Evolutionary conservation across 208 protist species (phyloP).

Genomic region (Balamuthia mandrillaris): DNA sequence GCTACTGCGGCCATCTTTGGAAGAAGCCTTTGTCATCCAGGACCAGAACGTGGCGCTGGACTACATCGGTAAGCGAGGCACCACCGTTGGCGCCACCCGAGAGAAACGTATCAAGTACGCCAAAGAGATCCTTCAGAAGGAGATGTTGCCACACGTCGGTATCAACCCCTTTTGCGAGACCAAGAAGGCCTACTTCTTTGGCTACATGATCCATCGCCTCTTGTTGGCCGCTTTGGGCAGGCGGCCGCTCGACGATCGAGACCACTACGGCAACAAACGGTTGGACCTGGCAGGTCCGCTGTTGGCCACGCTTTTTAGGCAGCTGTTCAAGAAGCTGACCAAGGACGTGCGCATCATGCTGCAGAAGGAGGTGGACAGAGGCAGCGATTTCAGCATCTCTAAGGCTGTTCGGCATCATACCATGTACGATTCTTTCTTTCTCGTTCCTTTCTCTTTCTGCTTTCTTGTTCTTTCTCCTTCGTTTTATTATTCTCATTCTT

Average conservation of each 20-base stretch:
- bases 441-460: neutral
- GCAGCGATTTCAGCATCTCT: slow-evolving; percentile 62
- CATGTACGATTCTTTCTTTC: slow-evolving; percentile 25
- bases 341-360: slow-evolving; percentile 50
- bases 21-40: slow-evolving; percentile 85
- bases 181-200: slow-evolving; percentile 79
- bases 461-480: neutral
- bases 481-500: neutral
- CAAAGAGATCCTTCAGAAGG: slow-evolving; percentile 85
- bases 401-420: slow-evolving; percentile 59
- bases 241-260: slow-evolving; percentile 82
- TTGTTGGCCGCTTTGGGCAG: slow-evolving; percentile 76
- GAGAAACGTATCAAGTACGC: slow-evolving; percentile 88
- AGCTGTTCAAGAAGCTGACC: slow-evolving; percentile 55
- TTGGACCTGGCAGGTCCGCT: slow-evolving; percentile 89
- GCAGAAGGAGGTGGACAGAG: slow-evolving; percentile 53
- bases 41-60: slow-evolving; percentile 90
- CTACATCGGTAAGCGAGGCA: slow-evolving; percentile 92
- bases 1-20: slow-evolving; percentile 90
- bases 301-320: slow-evolving; percentile 76
- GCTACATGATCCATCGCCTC: slow-evolving; percentile 86
- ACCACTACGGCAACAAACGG: slow-evolving; percentile 93
- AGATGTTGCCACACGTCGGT: slow-evolving; percentile 86
- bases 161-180: slow-evolving; percentile 79
- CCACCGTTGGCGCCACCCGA: slow-evolving; percentile 59